Conservation (phyloP, 1,284 basidiomycete genomes). For the Pseudozyma tsukubaensis region DNA sequence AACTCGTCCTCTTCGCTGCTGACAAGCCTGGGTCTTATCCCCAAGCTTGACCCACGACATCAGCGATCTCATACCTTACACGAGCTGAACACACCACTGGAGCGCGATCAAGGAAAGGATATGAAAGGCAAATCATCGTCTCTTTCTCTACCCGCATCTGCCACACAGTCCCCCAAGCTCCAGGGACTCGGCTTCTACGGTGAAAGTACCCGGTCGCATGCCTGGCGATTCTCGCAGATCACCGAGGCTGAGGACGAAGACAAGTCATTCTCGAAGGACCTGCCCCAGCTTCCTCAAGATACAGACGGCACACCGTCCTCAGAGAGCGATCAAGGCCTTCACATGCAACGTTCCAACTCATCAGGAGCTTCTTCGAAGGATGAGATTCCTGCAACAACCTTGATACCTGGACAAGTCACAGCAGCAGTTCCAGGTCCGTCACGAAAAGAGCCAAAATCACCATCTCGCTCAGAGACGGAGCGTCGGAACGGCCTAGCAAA, state of each 20-base stretch:
- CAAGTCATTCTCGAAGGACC: slow-evolving; percentile 34
- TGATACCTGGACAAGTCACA: background rate
- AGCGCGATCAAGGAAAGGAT: background rate
- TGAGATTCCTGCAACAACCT: background rate
- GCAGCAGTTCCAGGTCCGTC: background rate
- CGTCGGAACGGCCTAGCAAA: slow-evolving; percentile 41
- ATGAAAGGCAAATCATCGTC: slow-evolving; percentile 7
- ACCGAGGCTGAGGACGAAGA: slow-evolving; percentile 46
- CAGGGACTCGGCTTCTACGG: slow-evolving; percentile 25
- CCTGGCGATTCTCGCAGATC: slow-evolving; percentile 48
- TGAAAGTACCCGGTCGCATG: slow-evolving; percentile 6
- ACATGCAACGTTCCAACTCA: slow-evolving; percentile 10
- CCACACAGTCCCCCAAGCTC: slow-evolving; percentile 16
- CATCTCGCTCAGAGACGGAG: slow-evolving; percentile 23
- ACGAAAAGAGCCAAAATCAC: slow-evolving; percentile 7
- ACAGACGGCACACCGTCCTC: slow-evolving; percentile 7
- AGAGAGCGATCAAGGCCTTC: slow-evolving; percentile 29
- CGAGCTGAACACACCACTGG: slow-evolving; percentile 3
- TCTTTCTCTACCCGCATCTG: slow-evolving; percentile 16
- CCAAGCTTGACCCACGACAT: slow-evolving; percentile 21
- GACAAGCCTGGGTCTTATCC: slow-evolving; percentile 14
- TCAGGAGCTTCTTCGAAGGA: background rate
- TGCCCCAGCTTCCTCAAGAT: slow-evolving; percentile 16
- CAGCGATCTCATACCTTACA: slow-evolving; percentile 32
- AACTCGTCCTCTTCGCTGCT: slow-evolving; percentile 41